A percentile compares a stretch with the other conserved stretches of the same genome.
These are phyloP conservation scores for Fusarium phyllophilum DNA, from an alignment of 2,329 filamentous ascomycete species.

Conservation along the genomic window DNA sequence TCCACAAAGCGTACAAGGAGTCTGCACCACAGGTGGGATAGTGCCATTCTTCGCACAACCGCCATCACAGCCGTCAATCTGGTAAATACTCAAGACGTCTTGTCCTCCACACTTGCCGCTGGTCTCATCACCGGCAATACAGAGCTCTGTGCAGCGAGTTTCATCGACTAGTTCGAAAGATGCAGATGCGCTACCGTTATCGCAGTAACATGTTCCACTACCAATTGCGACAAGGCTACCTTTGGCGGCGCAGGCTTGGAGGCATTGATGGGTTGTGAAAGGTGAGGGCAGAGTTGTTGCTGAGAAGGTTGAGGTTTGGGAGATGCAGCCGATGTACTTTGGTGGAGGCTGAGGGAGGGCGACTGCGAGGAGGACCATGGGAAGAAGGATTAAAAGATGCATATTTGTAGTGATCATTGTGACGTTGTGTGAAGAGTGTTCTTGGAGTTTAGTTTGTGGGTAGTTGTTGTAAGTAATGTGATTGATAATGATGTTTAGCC, in stretches of 20 bases:
- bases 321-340: conserved; percentile 46
- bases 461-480: background rate
- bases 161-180: conserved; percentile 31
- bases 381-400: conserved; percentile 17
- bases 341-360: conserved; percentile 25
- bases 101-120: conserved; percentile 43
- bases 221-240: conserved; percentile 41
- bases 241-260: conserved; percentile 12
- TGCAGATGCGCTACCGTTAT: conserved; percentile 5
- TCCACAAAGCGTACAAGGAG: conserved; percentile 12
- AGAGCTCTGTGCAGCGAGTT: conserved; percentile 31
- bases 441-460: too few relatives aligned
- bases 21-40: conserved; percentile 7
- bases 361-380: conserved; percentile 38
- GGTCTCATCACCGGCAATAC: conserved; percentile 20
- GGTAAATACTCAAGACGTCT: conserved; percentile 20
- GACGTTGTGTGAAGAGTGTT: fast-evolving
- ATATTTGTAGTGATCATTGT: background rate
- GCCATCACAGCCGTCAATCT: conserved; percentile 2
- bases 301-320: conserved; percentile 32
- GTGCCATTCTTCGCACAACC: background rate
- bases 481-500: background rate
- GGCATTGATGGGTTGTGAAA: conserved; percentile 26
- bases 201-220: conserved; percentile 38
- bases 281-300: conserved; percentile 12